These are phyloP conservation scores for Vicia faba DNA, from an alignment of 306 rosid genomes.

Conservation along the genomic window DNA sequence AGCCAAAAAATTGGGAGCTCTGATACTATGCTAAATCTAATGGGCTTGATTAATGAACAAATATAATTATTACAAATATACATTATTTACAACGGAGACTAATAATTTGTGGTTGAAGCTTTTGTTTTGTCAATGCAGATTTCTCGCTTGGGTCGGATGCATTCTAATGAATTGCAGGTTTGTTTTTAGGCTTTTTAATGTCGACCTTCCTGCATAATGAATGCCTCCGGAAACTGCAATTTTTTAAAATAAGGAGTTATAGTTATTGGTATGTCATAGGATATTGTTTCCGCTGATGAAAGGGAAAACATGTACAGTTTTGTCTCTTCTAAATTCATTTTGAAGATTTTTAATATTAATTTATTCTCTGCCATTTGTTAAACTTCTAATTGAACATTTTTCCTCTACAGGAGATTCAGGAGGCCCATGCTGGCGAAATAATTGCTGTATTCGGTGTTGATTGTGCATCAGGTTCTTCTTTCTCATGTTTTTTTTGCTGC, in stretches of 20 bases:
- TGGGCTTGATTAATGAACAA: neutral
- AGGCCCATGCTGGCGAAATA: constrained; percentile 98
- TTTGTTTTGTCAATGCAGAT: constrained; percentile 58
- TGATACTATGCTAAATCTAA: neutral
- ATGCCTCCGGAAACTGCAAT: constrained; percentile 13
- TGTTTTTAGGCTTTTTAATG: constrained; percentile 34
- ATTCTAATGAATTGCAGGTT: constrained; percentile 98
- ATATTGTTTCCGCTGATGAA: constrained; percentile 7
- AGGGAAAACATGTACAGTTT: constrained; percentile 13
- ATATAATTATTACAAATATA: neutral
- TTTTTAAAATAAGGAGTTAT: neutral
- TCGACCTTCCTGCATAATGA: constrained; percentile 22
- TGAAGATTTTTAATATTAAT: constrained; percentile 5
- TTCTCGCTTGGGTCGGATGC: constrained; percentile 98
- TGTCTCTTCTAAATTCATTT: constrained; percentile 9
- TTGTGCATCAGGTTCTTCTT: constrained; percentile 91
- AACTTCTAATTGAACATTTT: constrained; percentile 21
- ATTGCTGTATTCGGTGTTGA: constrained; percentile 99
- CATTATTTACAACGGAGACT: neutral
- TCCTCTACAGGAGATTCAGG: constrained; percentile 80
- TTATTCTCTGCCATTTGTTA: constrained; percentile 8
- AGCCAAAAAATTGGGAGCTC: too few relatives aligned
- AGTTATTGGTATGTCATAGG: constrained; percentile 3
- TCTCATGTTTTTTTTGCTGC: neutral
- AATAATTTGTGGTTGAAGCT: constrained; percentile 32